A percentile compares a stretch with the other conserved stretches of the same genome.
phyloP scores from a whole-genome alignment of 495 filamentous ascomycete species.

The Lineolata rhizophorae region DNA sequence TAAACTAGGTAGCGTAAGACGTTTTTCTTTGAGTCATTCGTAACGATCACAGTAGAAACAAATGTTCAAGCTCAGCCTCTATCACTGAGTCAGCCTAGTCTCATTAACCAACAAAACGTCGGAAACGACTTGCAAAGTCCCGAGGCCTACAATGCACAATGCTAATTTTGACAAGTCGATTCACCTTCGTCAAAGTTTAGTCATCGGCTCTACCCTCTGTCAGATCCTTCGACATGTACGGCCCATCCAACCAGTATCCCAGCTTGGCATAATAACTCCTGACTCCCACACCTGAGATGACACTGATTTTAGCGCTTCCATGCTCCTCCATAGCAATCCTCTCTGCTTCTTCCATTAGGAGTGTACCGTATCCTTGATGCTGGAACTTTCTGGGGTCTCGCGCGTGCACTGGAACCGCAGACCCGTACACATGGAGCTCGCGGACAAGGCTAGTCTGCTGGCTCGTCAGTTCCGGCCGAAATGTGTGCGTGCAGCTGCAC shows the following conservation, averaged over 20 bases:
- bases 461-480: slow-evolving; percentile 62
- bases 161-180: no score
- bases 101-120: background rate
- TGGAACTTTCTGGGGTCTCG: slow-evolving; percentile 91
- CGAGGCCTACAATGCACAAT: no score
- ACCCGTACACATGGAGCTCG: slow-evolving; percentile 91
- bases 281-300: slow-evolving; percentile 89
- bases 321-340: slow-evolving; percentile 86
- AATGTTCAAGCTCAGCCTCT: background rate
- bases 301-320: slow-evolving; percentile 76
- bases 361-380: slow-evolving; percentile 89
- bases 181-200: no score
- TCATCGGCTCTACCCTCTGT: slow-evolving; percentile 2
- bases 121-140: no score
- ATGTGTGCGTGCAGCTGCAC: slow-evolving; percentile 75
- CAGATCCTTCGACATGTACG: slow-evolving; percentile 13
- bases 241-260: slow-evolving; percentile 70
- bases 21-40: no score
- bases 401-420: slow-evolving; percentile 83
- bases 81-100: background rate
- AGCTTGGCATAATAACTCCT: slow-evolving; percentile 82
- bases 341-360: slow-evolving; percentile 96
- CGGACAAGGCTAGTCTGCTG: slow-evolving; percentile 83
- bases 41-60: no score
- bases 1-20: no score